phyloP scores from a whole-genome alignment of 108 stramenopile species.

The Fragilariopsis cylindrus region DNA sequence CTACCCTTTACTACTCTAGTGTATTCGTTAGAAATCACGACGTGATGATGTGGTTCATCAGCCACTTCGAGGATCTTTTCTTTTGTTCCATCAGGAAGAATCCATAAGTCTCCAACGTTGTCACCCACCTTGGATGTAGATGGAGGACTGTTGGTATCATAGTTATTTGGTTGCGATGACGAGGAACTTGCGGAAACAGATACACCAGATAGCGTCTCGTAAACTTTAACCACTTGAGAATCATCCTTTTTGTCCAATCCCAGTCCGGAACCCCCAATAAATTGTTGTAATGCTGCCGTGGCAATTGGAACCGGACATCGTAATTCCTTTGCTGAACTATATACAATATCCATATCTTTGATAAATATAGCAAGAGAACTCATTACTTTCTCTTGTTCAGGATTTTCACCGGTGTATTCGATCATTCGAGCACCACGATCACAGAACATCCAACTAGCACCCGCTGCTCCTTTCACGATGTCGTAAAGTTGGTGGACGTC shows the following conservation, averaged over 20 bases:
- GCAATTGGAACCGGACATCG: slow-evolving; percentile 64
- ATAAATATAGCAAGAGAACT: slow-evolving; percentile 66
- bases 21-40: slow-evolving; percentile 58
- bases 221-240: slow-evolving; percentile 73
- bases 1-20: slow-evolving; percentile 53
- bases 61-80: slow-evolving; percentile 66
- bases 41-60: slow-evolving; percentile 50
- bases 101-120: slow-evolving; percentile 54
- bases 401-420: slow-evolving; percentile 22
- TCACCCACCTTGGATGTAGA: slow-evolving; percentile 29
- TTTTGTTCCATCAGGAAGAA: slow-evolving; percentile 44
- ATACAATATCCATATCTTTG: slow-evolving; percentile 84
- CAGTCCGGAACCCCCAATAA: slow-evolving; percentile 54
- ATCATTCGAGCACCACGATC: slow-evolving; percentile 79
- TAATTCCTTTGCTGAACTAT: slow-evolving; percentile 57
- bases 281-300: slow-evolving; percentile 68
- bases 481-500: slow-evolving; percentile 71
- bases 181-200: slow-evolving; percentile 32
- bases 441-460: slow-evolving; percentile 75
- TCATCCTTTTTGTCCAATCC: slow-evolving; percentile 70
- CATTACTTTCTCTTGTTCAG: slow-evolving; percentile 36
- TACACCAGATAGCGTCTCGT: slow-evolving; percentile 63
- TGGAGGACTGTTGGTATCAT: neutral
- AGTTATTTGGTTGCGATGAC: neutral
- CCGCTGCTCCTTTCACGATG: slow-evolving; percentile 76